Evolutionary conservation across 2,329 filamentous ascomycete species (phyloP).

Genomic region (Salinomyces thailandicus): DNA sequence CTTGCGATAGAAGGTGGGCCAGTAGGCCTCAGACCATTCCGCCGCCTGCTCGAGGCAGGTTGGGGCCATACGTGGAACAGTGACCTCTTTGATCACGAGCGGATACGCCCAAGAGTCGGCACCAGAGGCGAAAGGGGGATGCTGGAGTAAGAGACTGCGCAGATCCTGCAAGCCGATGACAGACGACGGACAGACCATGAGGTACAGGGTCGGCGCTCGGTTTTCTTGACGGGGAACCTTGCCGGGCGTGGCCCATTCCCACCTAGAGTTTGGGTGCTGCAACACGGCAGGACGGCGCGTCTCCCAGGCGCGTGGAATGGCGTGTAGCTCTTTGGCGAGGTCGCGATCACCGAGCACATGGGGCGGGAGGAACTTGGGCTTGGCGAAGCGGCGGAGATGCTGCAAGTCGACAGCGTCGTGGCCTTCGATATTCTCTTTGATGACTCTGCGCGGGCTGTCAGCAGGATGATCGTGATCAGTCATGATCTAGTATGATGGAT

Average conservation of each 20-base stretch:
- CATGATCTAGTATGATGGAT: no score
- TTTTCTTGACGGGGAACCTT: conserved; percentile 46
- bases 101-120: conserved; percentile 28
- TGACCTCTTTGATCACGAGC: conserved; percentile 51
- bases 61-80: conserved; percentile 62
- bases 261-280: conserved; percentile 27
- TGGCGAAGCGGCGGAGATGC: conserved; percentile 65
- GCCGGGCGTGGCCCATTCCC: conserved; percentile 47
- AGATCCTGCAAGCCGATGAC: conserved; percentile 47
- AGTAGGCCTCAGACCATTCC: conserved; percentile 65
- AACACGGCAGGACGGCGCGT: conserved; percentile 19
- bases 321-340: conserved; percentile 25
- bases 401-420: conserved; percentile 36
- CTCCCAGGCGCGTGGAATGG: conserved; percentile 24
- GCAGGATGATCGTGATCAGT: no score
- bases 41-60: conserved; percentile 66
- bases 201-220: conserved; percentile 32
- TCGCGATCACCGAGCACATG: conserved; percentile 24
- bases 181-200: conserved; percentile 43
- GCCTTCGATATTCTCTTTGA: conserved; percentile 35
- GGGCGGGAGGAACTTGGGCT: conserved; percentile 34
- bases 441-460: conserved; percentile 27
- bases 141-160: conserved; percentile 27
- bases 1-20: conserved; percentile 78
- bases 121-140: conserved; percentile 31